These are phyloP conservation scores for Phragmites australis DNA, from an alignment of 176 grass and related monocot species.

Conservation along the genomic window DNA sequence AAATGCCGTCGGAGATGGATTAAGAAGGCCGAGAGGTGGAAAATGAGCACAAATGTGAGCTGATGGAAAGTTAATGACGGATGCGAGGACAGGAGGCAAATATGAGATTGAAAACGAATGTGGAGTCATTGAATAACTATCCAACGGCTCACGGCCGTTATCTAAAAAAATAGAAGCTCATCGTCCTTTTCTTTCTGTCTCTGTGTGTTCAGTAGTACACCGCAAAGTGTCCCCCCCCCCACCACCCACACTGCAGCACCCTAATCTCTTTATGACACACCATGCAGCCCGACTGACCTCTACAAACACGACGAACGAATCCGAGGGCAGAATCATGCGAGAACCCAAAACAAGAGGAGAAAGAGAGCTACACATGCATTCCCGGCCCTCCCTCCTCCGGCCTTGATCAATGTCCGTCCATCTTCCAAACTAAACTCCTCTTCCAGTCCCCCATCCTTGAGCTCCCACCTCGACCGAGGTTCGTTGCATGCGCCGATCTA, in stretches of 20 bases:
- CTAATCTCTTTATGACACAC: constrained; percentile 25
- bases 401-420: not conserved
- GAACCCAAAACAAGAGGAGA: constrained; percentile 15
- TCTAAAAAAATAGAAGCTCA: no score
- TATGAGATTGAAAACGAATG: no score
- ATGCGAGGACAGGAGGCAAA: no score
- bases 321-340: not conserved
- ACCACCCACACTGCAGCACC: constrained; percentile 32
- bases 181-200: no score
- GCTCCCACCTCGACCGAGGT: not conserved
- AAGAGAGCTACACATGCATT: not conserved
- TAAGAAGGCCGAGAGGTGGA: no score
- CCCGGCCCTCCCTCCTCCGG: not conserved
- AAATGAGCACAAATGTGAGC: no score
- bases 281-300: not conserved
- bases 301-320: not conserved
- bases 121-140: no score
- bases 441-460: not conserved
- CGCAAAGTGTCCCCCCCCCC: no score
- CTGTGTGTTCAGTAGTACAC: not conserved
- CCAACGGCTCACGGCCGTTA: no score
- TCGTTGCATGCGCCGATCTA: not conserved
- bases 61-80: no score
- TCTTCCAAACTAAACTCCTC: not conserved
- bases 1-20: no score